Evolutionary conservation across 495 filamentous ascomycete species (phyloP).

Genomic region (Collariella sp.): DNA sequence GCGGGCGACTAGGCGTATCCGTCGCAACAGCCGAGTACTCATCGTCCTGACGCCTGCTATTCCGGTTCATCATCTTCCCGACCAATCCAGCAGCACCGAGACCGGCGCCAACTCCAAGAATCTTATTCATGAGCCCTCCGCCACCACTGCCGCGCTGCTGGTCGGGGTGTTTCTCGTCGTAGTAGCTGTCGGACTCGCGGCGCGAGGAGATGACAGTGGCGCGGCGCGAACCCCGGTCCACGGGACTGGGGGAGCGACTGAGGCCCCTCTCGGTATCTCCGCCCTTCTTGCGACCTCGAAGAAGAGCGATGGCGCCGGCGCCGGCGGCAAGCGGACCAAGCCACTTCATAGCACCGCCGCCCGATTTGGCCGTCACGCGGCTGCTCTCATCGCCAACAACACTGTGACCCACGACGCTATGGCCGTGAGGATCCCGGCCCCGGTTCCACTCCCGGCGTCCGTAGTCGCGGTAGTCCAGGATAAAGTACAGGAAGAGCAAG

Average conservation of each 20-base stretch:
- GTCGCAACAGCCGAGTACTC: slow-evolving; percentile 48
- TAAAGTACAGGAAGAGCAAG: slow-evolving; percentile 60
- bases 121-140: slow-evolving; percentile 54
- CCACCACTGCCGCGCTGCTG: slow-evolving; percentile 19
- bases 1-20: slow-evolving; percentile 42
- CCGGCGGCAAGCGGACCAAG: slow-evolving; percentile 48
- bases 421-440: slow-evolving; percentile 26
- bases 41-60: slow-evolving; percentile 50
- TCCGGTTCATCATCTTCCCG: slow-evolving; percentile 55
- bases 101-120: slow-evolving; percentile 59
- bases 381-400: not conserved
- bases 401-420: slow-evolving; percentile 21
- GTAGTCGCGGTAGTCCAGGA: slow-evolving; percentile 59
- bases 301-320: slow-evolving; percentile 51
- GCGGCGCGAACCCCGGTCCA: slow-evolving; percentile 22
- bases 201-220: slow-evolving; percentile 44
- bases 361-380: slow-evolving; percentile 25
- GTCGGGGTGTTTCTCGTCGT: slow-evolving; percentile 54
- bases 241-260: slow-evolving; percentile 26
- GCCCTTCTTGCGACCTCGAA: slow-evolving; percentile 37
- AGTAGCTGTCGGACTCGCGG: slow-evolving; percentile 43
- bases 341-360: slow-evolving; percentile 42
- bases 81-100: slow-evolving; percentile 57
- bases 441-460: slow-evolving; percentile 27
- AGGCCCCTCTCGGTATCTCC: slow-evolving; percentile 29